Percentiles rank a stretch among this genome's conserved stretches.
These are phyloP conservation scores for Arabidopsis hybrid DNA, from an alignment of 441 rosid genomes.

Conservation along the genomic window DNA sequence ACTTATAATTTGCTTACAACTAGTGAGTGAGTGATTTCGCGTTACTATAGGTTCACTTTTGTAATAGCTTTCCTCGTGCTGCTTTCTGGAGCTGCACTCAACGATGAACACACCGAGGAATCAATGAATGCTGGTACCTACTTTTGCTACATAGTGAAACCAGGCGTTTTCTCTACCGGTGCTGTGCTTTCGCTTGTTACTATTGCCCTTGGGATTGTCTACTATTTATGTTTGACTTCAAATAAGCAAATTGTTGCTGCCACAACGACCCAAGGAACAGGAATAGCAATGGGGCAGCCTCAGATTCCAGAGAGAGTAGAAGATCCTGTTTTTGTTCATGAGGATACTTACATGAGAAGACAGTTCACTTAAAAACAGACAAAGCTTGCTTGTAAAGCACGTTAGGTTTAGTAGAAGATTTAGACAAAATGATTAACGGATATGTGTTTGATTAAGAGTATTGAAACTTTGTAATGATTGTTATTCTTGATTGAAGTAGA, in stretches of 20 bases:
- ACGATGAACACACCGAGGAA: constrained; percentile 67
- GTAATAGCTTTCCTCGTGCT: constrained; percentile 76
- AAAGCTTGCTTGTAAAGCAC: background rate
- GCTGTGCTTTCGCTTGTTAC: constrained; percentile 67
- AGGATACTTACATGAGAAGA: constrained; percentile 83
- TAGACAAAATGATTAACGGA: background rate
- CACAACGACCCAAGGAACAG: constrained; percentile 49
- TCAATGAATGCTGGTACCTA: constrained; percentile 54
- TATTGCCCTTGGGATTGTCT: constrained; percentile 68
- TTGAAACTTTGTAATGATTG: constrained; percentile 9
- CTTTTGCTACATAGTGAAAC: constrained; percentile 83
- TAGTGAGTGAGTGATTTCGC: background rate
- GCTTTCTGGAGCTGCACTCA: constrained; percentile 83
- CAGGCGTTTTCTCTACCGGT: constrained; percentile 85
- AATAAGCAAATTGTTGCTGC: constrained; percentile 48
- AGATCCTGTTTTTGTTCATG: constrained; percentile 85
- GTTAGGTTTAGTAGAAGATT: constrained; percentile 31
- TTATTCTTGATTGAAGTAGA: constrained; percentile 24
- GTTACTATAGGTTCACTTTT: constrained; percentile 73
- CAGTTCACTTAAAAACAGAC: constrained; percentile 63
- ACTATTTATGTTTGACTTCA: constrained; percentile 61
- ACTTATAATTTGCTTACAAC: background rate
- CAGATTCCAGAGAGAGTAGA: constrained; percentile 63
- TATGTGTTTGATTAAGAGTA: background rate
- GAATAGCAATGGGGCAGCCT: constrained; percentile 87